Base-by-base conservation (phyloP, 148 eudicot genomes). In the Vaccinium darrowii region DNA sequence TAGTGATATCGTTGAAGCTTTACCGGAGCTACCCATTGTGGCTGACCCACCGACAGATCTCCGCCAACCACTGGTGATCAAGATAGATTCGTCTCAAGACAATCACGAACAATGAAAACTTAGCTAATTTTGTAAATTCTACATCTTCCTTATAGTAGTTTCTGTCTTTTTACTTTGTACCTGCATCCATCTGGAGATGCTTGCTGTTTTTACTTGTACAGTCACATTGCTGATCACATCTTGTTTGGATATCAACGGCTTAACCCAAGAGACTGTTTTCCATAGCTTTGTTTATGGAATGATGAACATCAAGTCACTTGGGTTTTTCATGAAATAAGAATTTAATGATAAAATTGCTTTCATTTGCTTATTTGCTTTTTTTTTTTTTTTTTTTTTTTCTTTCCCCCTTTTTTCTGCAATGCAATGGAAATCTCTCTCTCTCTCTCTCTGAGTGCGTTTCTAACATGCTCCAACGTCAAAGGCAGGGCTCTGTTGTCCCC, bases 1-100 rank as follows among this genome's bases (percentile, higher is more conserved):
- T 57, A 57, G 84, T 58, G 93, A 91, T 27, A 88, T 60, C 47
- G 11, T 69, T 79, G 74, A 72, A 54, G 79, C 76, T 13, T 86
- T 88, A 30, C 83, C 91, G 0, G 85, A 82, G 16, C 75, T 84
- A 85, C 91, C 95, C 25, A 52, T 80, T 60, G 86, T 83, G 8
- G 90, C 78, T 27, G 87, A 88, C 74, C 82, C 87, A 12, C 76
- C 84, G 0, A 85, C 76, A 12, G 90, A 88, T 83, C 92, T 95
- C 72, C 89, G 85, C 60, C 91, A 92, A 82, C 93, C 92, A 30
- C 90, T 95, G 50, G 81, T 95, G 54, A 78, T 92, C 52, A 87
- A 88, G 88, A 86, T 88, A 62, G 93, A 91, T 88, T 82, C 90
- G 13, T 30, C 87, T 72, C 81, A 76, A 79, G 91, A 92, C 13